A percentile compares a stretch with the other conserved stretches of the same genome.
Evolutionary conservation across 2,329 filamentous ascomycete genomes (phyloP).

Genomic region (Pyricularia grisea): DNA sequence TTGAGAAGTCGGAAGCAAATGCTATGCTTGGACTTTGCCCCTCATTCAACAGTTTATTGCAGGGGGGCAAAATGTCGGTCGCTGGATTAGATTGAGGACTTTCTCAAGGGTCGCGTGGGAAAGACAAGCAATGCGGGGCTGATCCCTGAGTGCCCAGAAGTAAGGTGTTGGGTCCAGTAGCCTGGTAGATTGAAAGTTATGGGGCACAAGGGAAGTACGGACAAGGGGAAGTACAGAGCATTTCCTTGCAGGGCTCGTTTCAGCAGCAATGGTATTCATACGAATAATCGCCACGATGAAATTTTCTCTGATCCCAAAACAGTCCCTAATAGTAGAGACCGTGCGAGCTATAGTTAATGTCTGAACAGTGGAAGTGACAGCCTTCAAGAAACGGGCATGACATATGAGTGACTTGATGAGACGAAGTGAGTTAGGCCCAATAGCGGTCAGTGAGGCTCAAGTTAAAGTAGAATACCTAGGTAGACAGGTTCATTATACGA

Average conservation of each 20-base stretch:
- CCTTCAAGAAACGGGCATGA: too few relatives aligned
- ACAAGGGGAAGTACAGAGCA: too few relatives aligned
- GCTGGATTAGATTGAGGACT: background rate
- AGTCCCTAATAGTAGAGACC: too few relatives aligned
- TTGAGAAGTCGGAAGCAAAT: background rate
- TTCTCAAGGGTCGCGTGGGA: background rate
- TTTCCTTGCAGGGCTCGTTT: too few relatives aligned
- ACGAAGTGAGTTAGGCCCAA: too few relatives aligned
- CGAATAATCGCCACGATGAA: too few relatives aligned
- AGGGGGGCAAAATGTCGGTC: background rate
- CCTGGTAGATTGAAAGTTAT: background rate
- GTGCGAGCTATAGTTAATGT: too few relatives aligned
- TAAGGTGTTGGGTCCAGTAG: background rate
- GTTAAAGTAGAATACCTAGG: too few relatives aligned
- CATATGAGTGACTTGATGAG: too few relatives aligned
- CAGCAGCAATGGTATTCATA: too few relatives aligned
- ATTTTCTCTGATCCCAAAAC: too few relatives aligned
- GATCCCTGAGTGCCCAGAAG: background rate
- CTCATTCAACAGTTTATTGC: background rate
- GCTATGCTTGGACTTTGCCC: background rate
- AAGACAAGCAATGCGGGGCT: background rate
- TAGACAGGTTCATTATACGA: background rate
- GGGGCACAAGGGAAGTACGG: background rate
- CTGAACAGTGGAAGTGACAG: too few relatives aligned
- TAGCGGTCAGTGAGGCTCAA: background rate